phyloP scores from a whole-genome alignment of 495 filamentous ascomycete genomes.

The Aspergillus kassunensis region DNA sequence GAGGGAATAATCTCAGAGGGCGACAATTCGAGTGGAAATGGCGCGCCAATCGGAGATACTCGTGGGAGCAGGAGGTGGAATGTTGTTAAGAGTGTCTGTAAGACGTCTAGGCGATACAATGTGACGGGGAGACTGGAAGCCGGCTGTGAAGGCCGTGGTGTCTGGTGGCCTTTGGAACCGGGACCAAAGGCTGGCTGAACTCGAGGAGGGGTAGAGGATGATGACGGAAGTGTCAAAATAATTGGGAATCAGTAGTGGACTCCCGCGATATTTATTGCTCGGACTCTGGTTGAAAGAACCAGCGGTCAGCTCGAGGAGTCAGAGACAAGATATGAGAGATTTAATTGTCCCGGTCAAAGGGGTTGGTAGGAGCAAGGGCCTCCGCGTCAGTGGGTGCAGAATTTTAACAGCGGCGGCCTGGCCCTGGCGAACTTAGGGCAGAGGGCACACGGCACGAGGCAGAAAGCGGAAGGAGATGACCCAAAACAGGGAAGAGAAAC shows the following conservation, averaged over 20 bases:
- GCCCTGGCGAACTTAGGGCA: constrained; percentile 22
- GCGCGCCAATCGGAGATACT: constrained; percentile 49
- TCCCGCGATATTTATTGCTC: constrained; percentile 2
- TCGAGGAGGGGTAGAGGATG: constrained; percentile 2
- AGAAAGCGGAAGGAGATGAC: constrained; percentile 11
- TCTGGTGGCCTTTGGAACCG: constrained; percentile 55
- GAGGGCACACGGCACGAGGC: constrained; percentile 22
- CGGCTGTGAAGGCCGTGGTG: constrained; percentile 73
- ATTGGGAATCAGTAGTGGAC: constrained; percentile 1
- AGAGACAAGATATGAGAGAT: constrained; percentile 18
- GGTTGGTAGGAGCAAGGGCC: constrained; percentile 4
- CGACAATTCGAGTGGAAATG: constrained; percentile 49
- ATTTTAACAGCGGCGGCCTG: constrained; percentile 17
- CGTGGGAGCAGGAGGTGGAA: constrained; percentile 61
- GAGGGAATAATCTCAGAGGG: constrained; percentile 51
- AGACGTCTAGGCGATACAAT: constrained; percentile 63
- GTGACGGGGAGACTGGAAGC: constrained; percentile 65
- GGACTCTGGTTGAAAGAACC: constrained; percentile 10
- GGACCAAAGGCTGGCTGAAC: constrained; percentile 54
- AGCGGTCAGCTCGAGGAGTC: constrained; percentile 14
- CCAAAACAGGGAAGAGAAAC: constrained; percentile 1
- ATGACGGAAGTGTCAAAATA: constrained; percentile 9
- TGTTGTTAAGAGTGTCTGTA: constrained; percentile 63
- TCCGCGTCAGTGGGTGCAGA: constrained; percentile 20
- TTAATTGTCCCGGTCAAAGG: constrained; percentile 16